Evolutionary conservation across 345 rosid species (phyloP).

Genomic region (Camelina neglecta): DNA sequence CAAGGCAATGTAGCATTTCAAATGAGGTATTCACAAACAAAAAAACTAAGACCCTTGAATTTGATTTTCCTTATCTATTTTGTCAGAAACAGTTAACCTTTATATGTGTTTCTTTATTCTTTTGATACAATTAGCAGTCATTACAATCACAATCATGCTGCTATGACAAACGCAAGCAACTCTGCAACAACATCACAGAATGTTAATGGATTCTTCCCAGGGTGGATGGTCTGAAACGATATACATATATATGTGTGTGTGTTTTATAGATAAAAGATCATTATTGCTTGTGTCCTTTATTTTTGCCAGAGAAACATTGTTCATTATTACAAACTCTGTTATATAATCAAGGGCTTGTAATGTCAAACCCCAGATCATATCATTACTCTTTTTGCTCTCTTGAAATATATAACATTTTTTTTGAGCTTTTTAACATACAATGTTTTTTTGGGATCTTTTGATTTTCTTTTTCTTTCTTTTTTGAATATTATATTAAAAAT

Average conservation of each 20-base stretch:
- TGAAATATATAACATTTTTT: background rate
- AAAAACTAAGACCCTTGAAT: background rate
- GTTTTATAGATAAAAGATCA: slow-evolving; percentile 29
- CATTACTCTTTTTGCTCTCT: background rate
- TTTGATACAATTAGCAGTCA: slow-evolving; percentile 28
- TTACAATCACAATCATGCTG: slow-evolving; percentile 35
- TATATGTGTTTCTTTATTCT: slow-evolving; percentile 3
- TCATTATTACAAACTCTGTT: slow-evolving; percentile 35
- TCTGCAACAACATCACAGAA: slow-evolving; percentile 48
- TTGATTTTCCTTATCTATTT: background rate
- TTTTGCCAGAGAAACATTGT: slow-evolving; percentile 37
- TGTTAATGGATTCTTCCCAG: slow-evolving; percentile 48
- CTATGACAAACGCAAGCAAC: slow-evolving; percentile 36
- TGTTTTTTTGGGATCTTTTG: background rate
- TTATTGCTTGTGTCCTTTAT: slow-evolving; percentile 31
- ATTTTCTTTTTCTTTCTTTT: background rate
- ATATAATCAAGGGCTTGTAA: slow-evolving; percentile 32
- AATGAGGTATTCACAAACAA: slow-evolving; percentile 42
- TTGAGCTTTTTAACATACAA: no score
- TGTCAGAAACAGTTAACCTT: background rate
- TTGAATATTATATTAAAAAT: background rate
- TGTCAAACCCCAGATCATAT: slow-evolving; percentile 17
- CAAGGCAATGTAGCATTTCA: slow-evolving; percentile 46
- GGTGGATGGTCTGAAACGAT: slow-evolving; percentile 52
- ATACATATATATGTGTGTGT: slow-evolving; percentile 36